Percentiles rank a stretch among this genome's conserved stretches.
phyloP scores from a whole-genome alignment of 345 rosid species.

The Trapa bicornis region DNA sequence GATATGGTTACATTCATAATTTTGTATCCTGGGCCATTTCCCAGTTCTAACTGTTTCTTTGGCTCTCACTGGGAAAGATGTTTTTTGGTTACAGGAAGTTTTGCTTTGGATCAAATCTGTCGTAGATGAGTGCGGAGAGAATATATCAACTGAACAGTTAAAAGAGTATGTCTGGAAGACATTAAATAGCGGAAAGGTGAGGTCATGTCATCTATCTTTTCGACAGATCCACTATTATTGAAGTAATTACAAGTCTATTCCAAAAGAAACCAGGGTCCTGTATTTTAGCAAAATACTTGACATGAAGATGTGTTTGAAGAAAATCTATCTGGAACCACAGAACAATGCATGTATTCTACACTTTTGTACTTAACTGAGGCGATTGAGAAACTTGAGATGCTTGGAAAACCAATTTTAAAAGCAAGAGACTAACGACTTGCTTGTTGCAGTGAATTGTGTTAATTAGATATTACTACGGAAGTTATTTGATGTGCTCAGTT shows the following conservation, averaged over 20 bases:
- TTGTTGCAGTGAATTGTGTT: no score
- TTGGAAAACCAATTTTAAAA: not conserved
- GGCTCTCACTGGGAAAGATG: no score
- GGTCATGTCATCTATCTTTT: not conserved
- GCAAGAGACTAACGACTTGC: not conserved
- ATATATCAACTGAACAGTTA: slow-evolving; percentile 55
- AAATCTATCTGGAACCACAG: not conserved
- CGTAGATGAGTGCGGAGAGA: slow-evolving; percentile 87
- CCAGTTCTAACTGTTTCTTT: slow-evolving; percentile 1
- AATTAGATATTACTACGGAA: no score
- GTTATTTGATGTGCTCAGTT: no score
- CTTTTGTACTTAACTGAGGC: not conserved
- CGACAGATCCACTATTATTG: not conserved
- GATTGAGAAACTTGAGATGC: not conserved
- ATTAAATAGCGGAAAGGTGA: slow-evolving; percentile 86
- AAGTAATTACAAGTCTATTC: not conserved
- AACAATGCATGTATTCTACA: not conserved
- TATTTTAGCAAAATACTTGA: not conserved
- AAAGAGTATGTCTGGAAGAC: slow-evolving; percentile 95
- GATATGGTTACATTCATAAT: not conserved
- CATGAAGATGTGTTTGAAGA: not conserved
- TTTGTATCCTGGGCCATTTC: not conserved
- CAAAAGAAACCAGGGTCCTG: no score
- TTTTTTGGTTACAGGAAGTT: slow-evolving; percentile 54
- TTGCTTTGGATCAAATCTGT: slow-evolving; percentile 92